These are phyloP conservation scores for Colletotrichum eremochloae DNA, from an alignment of 2,329 filamentous ascomycete species.

Conservation along the genomic window DNA sequence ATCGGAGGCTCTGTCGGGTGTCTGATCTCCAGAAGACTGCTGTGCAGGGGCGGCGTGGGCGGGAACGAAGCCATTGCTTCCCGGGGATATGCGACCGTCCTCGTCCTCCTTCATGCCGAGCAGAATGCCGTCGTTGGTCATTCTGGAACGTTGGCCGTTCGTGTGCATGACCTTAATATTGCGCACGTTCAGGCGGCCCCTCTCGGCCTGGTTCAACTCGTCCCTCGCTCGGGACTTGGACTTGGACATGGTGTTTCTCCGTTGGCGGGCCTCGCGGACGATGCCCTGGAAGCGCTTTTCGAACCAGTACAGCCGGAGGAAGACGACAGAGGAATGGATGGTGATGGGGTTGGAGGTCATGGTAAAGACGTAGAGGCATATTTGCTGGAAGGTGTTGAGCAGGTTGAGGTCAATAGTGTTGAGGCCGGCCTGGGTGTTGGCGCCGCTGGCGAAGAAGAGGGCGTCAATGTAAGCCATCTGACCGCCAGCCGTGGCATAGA, in stretches of 20 bases:
- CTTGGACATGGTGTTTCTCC: slow-evolving; percentile 75
- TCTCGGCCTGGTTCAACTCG: slow-evolving; percentile 66
- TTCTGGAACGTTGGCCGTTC: slow-evolving; percentile 65
- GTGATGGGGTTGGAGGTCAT: slow-evolving; percentile 87
- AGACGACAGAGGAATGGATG: slow-evolving; percentile 88
- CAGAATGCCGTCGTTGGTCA: slow-evolving; percentile 73
- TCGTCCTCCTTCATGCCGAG: slow-evolving; percentile 57
- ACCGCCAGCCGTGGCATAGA: slow-evolving; percentile 73
- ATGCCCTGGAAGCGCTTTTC: slow-evolving; percentile 94
- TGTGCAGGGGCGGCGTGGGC: slow-evolving; percentile 22
- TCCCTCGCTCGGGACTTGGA: slow-evolving; percentile 65
- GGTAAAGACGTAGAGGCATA: slow-evolving; percentile 78
- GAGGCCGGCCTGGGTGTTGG: slow-evolving; percentile 91
- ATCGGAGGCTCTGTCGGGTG: slow-evolving; percentile 14
- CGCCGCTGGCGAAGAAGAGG: slow-evolving; percentile 87
- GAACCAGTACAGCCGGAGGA: slow-evolving; percentile 96
- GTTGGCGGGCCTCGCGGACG: slow-evolving; percentile 77
- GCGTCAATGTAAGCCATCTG: slow-evolving; percentile 85
- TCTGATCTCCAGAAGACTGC: slow-evolving; percentile 24
- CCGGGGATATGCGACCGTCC: slow-evolving; percentile 42
- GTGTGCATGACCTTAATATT: slow-evolving; percentile 76
- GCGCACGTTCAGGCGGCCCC: slow-evolving; percentile 66
- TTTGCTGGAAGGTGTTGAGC: slow-evolving; percentile 79
- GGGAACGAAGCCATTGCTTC: slow-evolving; percentile 40
- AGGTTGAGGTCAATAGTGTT: slow-evolving; percentile 82